Evolutionary conservation across 2,329 filamentous ascomycete genomes (phyloP), one percentile per base, ranked within the genome.

Genomic region (Phialemonium atrogriseum): DNA sequence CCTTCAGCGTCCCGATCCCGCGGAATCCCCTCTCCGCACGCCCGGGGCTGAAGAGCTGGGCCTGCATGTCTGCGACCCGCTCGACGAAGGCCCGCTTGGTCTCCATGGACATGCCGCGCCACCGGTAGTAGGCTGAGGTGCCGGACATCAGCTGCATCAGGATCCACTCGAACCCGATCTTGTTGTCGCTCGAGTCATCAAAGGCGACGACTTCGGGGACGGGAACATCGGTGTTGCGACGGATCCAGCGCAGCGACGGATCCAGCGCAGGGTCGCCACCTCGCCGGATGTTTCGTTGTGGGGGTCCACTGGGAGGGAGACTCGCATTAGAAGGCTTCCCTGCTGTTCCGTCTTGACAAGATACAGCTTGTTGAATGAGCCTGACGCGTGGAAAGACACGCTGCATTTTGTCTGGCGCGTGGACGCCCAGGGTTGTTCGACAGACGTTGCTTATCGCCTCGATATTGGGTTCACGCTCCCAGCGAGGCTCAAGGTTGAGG

Each of bases 111-210:
- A 64, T 50, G 11, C 35, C 47, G 5, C 51, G 46, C 54, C 52
- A 59, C 20, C 38, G 26, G 28, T 38, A 28, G 40, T 47, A 30
- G 1, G 38, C 42, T 5, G 48, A 38, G 9, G 21, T 38, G 0
- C 54, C 55, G 8, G 46, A 32, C 36, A 54, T 38, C 16, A 38
- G 27, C 20, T 43, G 44, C 51, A 62, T 58, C 16, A 62, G 32
- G 5, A 60, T 55, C 56, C 56, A 62, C 43, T 61, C 57, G 21
- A 54, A 58, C 1, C 54, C 54, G 21, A 61, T 45, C 16, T 50
- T 45, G 29, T 56, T 60, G 9, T 42, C 27, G 13, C 28, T 31
- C 5, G 41, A 45, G 21, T 50, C 44, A 24, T 58, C 50, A 24
- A 44, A 59, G 2, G 50, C 52, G 11, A 58, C 17, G 11, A 62